Percentiles rank a stretch among this genome's conserved stretches.
Evolutionary conservation across 345 rosid genomes (phyloP).

Genomic region (Rhodamnia argentea): DNA sequence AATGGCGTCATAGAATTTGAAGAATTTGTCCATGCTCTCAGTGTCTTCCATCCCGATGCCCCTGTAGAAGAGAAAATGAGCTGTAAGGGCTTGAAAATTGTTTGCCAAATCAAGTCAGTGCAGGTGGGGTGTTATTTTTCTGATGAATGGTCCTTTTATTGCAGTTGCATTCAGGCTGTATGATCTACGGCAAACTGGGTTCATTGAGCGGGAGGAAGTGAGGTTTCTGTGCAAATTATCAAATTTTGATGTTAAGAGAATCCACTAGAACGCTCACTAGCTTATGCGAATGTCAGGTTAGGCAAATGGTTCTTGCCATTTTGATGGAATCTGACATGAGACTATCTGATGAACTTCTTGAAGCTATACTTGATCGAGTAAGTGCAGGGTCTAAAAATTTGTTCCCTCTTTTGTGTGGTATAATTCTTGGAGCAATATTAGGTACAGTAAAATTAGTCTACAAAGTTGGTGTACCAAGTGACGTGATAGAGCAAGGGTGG

Average conservation of each 20-base stretch:
- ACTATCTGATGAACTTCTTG: conserved; percentile 53
- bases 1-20: conserved; percentile 87
- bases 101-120: not conserved
- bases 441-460: not conserved
- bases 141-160: not conserved
- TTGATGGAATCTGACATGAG: conserved; percentile 53
- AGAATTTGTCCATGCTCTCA: conserved; percentile 62
- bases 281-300: conserved; percentile 39
- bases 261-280: not conserved
- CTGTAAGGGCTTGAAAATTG: conserved; percentile 33
- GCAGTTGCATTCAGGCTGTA: conserved; percentile 86
- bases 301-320: conserved; percentile 72
- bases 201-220: conserved; percentile 81
- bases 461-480: not conserved
- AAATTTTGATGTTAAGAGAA: not conserved
- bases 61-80: conserved; percentile 64
- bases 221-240: conserved; percentile 1
- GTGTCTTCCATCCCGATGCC: conserved; percentile 70
- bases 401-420: not conserved
- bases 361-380: conserved; percentile 61
- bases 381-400: not conserved
- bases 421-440: not conserved
- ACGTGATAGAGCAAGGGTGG: not conserved
- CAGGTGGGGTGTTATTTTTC: not conserved
- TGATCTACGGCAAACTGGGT: conserved; percentile 85